Evolutionary conservation across 352 stramenopile species (phyloP), one percentile per base, ranked within the genome.

Genomic region (Phytophthora crassamura): DNA sequence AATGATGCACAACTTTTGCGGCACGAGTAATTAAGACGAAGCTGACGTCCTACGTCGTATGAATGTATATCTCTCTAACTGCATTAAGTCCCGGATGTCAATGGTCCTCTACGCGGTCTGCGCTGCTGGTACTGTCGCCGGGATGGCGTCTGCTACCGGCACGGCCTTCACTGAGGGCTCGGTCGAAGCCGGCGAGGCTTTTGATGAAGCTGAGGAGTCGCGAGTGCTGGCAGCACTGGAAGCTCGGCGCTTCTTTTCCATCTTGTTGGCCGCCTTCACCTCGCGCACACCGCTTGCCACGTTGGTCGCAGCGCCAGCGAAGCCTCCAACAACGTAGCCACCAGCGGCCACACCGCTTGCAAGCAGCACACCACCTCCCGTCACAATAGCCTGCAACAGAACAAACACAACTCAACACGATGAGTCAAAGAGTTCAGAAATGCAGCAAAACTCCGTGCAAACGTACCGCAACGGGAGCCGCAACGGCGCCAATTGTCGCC

Each of bases 291-390:
- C 88, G 43, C 84, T 94, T 4, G 86, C 82, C 47, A 96, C 82
- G 64, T 96, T 96, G 20, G 76, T 88, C 6, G 86, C 84, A 14
- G 88, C 88, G 32, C 88, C 88, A 47, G 88, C 88, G 62, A 96
- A 88, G 11, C 88, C 88, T 40, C 88, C 88, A 12, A 96, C 86
- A 12, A 94, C 65, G 47, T 92, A 94, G 18, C 84, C 84, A 43
- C 86, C 83, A 11, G 86, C 86, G 3, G 86, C 82, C 15, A 94
- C 86, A 20, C 86, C 83, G 43, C 86, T 94, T 6, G 86, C 86
- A 12, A 94, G 70, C 20, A 94, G 54, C 11, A 94, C 82, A 12
- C 86, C 78, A 25, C 86, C 81, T 52, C 86, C 86, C 8, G 84
- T 92, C 22, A 94, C 84, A 45, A 94, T 82, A 2, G 72, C 86